Evolutionary conservation across 306 rosid genomes (phyloP), one percentile per base, ranked within the genome.

Genomic region (Medicago ruthenica): DNA sequence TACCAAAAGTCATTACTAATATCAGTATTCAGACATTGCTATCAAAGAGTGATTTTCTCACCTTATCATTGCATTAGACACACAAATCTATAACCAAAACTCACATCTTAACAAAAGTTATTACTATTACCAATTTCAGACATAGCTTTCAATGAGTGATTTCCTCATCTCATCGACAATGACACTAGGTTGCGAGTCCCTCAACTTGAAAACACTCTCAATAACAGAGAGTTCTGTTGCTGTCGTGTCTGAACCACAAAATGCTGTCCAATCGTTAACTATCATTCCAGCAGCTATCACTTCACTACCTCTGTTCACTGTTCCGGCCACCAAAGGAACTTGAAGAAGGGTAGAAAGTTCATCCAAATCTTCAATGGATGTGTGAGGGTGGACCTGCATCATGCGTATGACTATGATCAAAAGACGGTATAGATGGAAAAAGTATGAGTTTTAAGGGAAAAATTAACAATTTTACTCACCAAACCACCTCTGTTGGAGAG

Each of bases 261-360:
- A 95, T 3, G 97, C 93, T 14, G 93, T 92, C 98, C 98, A 95
- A 63, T 95, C 98, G 73, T 95, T 95, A 24, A 89, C 98, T 1
- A 80, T 85, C 83, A 95, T 78, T 57, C 98, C 98, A 44, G 98
- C 92, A 8, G 77, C 97, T 63, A 95, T 87, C 36, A 92, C 98
- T 64, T 89, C 97, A 65, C 98, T 90, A 0, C 98, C 98, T 34
- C 97, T 87, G 79, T 95, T 95, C 80, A 92, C 96, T 0, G 96
- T 87, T 60, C 97, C 98, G 1, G 98, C 97, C 2, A 89, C 97
- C 81, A 95, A 76, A 31, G 98, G 98, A 62, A 95, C 91, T 86
- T 95, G 98, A 78, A 95, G 97, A 64, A 95, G 97, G 0, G 97
- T 95, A 0, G 98, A 92, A 40, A 95, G 96, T 73, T 95, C 98